phyloP scores from a whole-genome alignment of 2,329 filamentous ascomycete genomes.

The Colletotrichum nymphaeae region DNA sequence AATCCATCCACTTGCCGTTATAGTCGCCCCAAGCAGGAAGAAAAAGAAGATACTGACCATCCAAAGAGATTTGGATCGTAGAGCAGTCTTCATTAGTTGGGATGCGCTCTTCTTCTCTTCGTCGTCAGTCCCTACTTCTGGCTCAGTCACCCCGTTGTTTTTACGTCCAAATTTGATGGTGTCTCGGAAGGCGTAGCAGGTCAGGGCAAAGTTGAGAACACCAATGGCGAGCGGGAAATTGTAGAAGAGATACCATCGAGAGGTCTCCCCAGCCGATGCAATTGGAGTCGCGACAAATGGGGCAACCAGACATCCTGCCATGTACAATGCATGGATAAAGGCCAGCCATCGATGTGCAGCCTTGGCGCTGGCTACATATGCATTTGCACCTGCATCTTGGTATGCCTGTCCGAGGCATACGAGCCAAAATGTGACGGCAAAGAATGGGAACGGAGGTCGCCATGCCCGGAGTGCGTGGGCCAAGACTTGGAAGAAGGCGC shows the following conservation, averaged over 20 bases:
- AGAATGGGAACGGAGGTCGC: constrained; percentile 67
- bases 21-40: constrained; percentile 67
- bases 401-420: constrained; percentile 70
- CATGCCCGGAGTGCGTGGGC: constrained; percentile 67
- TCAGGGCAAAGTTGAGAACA: constrained; percentile 59
- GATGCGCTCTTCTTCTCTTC: constrained; percentile 46
- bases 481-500: constrained; percentile 65
- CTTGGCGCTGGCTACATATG: constrained; percentile 64
- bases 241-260: constrained; percentile 68
- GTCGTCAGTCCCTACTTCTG: neutral
- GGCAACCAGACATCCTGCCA: constrained; percentile 65
- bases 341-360: constrained; percentile 70
- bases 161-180: constrained; percentile 45
- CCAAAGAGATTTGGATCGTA: constrained; percentile 63
- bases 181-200: constrained; percentile 62
- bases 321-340: constrained; percentile 73
- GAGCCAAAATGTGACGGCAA: constrained; percentile 67
- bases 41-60: constrained; percentile 72
- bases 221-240: constrained; percentile 64
- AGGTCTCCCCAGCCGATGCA: constrained; percentile 50
- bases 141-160: constrained; percentile 40
- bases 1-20: constrained; percentile 71
- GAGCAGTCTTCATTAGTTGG: constrained; percentile 55
- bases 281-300: constrained; percentile 66
- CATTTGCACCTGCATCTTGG: constrained; percentile 73